Evolutionary conservation across 1,284 basidiomycete genomes (phyloP), one percentile per base, ranked within the genome.

Genomic region (Fomitopsis betulina): DNA sequence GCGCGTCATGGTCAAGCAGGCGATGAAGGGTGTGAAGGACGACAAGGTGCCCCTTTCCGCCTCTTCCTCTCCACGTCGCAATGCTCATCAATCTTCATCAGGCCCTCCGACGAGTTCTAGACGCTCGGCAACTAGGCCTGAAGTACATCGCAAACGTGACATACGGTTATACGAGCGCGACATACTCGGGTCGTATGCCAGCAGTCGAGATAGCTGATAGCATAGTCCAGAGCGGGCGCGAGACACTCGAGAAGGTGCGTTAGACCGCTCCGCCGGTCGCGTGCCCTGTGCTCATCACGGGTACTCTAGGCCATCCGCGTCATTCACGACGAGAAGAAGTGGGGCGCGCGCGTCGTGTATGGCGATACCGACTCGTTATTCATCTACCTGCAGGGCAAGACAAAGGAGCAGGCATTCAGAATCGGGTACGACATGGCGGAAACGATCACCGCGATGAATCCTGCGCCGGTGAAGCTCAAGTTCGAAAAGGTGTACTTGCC

Each of bases 291-390:
- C 45, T 47, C 5, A 47, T n/a, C 25, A 27, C 21, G 25, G 5
- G 4, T 25, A 13, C 23, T 21, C 25, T 63, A 95, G 91, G 94
- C 96, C 0, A 93, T 98, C 63, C 80, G 83, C 47, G 68, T 87
- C 33, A 96, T 99, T 60, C 86, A 97, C 58, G 75, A 80, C 0
- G 90, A 84, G 2, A 75, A 78, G 45, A 89, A 87, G 68, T 98
- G 96, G 96, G 90, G 87, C 5, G 96, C 93, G 2, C 82, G 87
- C 47, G 74, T 98, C 5, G 94, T 98, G 5, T 99, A 99, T 69
- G 96, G 97, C n/a, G 96, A 99, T 68, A 99, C 97, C 0, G 96
- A 99, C 73, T 96, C 94, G 23, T 73, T 98, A 32, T 99, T 99
- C 71, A 82, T 98, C 72, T 88, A 94, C 63, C 78, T 99, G 6